Base-by-base conservation (phyloP, 208 protist species). In the Trypanosoma caninum region DNA sequence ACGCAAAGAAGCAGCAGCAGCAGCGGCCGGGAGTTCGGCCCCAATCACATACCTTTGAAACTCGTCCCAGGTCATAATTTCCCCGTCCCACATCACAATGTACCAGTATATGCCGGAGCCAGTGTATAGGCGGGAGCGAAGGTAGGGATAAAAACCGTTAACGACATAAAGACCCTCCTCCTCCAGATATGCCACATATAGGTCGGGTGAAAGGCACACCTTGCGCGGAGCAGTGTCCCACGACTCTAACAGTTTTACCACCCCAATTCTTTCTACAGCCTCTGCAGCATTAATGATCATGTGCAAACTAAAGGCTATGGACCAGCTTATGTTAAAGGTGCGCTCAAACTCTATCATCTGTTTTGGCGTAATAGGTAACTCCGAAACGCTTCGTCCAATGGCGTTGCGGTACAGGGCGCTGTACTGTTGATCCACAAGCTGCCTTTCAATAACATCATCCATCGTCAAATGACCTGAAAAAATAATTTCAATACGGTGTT, bases 111-210 rank as follows among this genome's bases (percentile, higher is more conserved):
- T 74, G 35, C 77, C 66, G 7, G 69, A 33, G 5, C 76, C 80
- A 22, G 51, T 59, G 55, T 87, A 76, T 51, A 87, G 70, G 28
- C 77, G 74, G 7, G 88, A 62, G 23, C 73, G 77, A 16, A 71
- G 59, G 60, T 82, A 87, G 40, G 73, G 72, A 69, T 91, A 91
- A 44, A 84, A 87, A 16, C 81, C 78, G 58, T 95, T 95, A 47
- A 92, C 57, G 31, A 95, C 83, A 62, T 87, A 95, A n/a, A 91
- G 41, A 28, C 81, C 88, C 33, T 89, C 80, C 10, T 48, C 47
- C 14, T 69, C 74, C 33, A 91, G 59, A 58, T 82, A 84, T 22
- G 74, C 84, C 31, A 89, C 57, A 46, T 89, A 93, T 34, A 95
- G 73, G 33, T 59, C 41, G 10, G 76, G 58, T 9, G 80, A 85